Conservation (phyloP, 2,329 filamentous ascomycete species). For the Fusarium heterosporum region DNA sequence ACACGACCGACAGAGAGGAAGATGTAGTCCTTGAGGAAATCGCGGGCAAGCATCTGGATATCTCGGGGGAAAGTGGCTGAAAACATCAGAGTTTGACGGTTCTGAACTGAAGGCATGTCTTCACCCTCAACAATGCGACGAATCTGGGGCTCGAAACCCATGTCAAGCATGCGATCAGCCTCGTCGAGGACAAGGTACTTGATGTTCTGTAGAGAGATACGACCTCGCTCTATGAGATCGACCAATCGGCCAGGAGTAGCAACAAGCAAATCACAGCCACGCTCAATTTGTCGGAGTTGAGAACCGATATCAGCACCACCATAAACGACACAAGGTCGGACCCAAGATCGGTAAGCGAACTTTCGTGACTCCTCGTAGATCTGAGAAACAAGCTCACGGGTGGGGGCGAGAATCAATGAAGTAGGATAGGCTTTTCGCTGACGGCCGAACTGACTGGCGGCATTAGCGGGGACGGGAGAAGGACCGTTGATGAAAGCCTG, state of each 20-base stretch:
- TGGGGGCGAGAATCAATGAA: constrained; percentile 93
- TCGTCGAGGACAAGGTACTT: constrained; percentile 99
- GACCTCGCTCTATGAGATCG: constrained; percentile 97
- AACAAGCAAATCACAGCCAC: constrained; percentile 94
- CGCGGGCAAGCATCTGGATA: constrained; percentile 98
- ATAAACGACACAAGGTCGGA: constrained; percentile 97
- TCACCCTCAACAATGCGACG: constrained; percentile 98
- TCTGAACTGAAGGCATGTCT: constrained; percentile 88
- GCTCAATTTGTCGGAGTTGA: constrained; percentile 98
- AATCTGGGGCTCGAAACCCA: constrained; percentile 99
- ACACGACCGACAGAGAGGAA: constrained; percentile 99
- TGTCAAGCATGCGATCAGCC: constrained; percentile 99
- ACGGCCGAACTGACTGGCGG: constrained; percentile 81
- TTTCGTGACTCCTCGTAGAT: constrained; percentile 98
- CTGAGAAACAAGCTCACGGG: constrained; percentile 97
- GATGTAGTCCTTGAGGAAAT: constrained; percentile 99
- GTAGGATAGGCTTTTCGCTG: constrained; percentile 99
- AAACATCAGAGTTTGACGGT: constrained; percentile 99
- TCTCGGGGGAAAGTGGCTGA: constrained; percentile 99
- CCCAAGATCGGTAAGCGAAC: constrained; percentile 99
- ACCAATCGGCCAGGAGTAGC: constrained; percentile 97
- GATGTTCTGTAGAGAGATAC: constrained; percentile 97
- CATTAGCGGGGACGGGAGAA: constrained; percentile 72
- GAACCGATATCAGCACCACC: constrained; percentile 99
- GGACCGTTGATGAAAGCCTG: constrained; percentile 94